Base-by-base conservation (phyloP, 192 early-diverging fungal genomes). In the Backusella parvicylindrica region DNA sequence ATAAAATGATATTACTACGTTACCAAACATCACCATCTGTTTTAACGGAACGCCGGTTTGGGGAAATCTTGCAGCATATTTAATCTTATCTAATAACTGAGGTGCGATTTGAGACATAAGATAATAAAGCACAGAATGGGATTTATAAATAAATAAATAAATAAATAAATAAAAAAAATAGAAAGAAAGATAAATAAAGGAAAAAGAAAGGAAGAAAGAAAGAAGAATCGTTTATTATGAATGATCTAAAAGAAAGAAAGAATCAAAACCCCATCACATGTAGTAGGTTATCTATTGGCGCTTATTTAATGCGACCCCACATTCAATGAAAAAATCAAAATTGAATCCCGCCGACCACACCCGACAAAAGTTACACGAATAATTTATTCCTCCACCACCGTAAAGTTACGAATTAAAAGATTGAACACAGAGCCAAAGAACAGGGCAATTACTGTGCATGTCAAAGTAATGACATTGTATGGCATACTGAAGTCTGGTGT, bases 401-500 rank as follows among this genome's bases (percentile, higher is more conserved):
- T 82, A 83, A 92, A 93, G 31, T 84, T 81, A 66, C 92, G 87
- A 21, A 87, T 91, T 63, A 94, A 81, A 21, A 96, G 74, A 75
- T 98, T 97, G 77, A 98, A 98, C 36, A 96, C 87, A n/a, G 90
- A 89, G 16, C 97, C 97, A 93, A 97, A 99, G 82, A 95, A 97
- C 49, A 98, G 81, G 7, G 96, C 95, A 71, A 99, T 89, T 6
- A 98, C 89, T 0, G 98, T 99, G 75, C 96, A 98, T 11, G 97
- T 96, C 82, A 98, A 86, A 1, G 98, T 97, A 68, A 99, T 97
- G 64, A 98, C 97, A 84, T 99, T 99, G 85, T 99, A 99, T 0
- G 97, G 97, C 98, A 99, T 99, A 64, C 92, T 94, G 70, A 99
- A 99, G 74, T 99, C 98, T 3, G 98, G 97, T 6, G 97, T 98